Percentiles rank a stretch among this genome's conserved stretches.
Conservation (phyloP, 768 basidiomycete genomes). For the Trametes cingulata region DNA sequence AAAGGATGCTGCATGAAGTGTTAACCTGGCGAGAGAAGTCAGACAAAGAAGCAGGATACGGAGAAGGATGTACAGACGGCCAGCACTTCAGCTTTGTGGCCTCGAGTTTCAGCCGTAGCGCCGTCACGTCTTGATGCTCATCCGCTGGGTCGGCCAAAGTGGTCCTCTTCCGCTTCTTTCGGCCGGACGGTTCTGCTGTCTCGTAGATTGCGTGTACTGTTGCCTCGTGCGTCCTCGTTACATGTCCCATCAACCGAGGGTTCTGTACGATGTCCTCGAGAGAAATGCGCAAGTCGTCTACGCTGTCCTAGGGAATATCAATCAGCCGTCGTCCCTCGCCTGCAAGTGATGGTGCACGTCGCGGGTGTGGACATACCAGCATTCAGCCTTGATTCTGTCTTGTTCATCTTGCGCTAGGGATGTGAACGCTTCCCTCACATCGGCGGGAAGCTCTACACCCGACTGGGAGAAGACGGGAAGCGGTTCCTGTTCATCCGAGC, state of each 20-base stretch:
- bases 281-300: slow-evolving; percentile 49
- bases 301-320: slow-evolving; percentile 38
- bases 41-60: background rate
- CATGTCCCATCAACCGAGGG: slow-evolving; percentile 57
- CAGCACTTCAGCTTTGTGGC: slow-evolving; percentile 55
- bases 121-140: slow-evolving; percentile 47
- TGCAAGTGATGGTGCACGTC: no score
- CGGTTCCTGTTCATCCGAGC: background rate
- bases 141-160: slow-evolving; percentile 38
- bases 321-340: background rate
- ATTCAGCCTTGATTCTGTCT: slow-evolving; percentile 33
- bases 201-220: slow-evolving; percentile 40
- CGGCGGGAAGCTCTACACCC: background rate
- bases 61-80: slow-evolving; percentile 46
- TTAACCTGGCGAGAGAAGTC: slow-evolving; percentile 39
- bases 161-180: slow-evolving; percentile 40
- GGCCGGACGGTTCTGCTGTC: slow-evolving; percentile 35
- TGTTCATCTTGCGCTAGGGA: slow-evolving; percentile 17
- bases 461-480: slow-evolving; percentile 10
- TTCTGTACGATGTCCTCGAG: slow-evolving; percentile 52
- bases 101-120: slow-evolving; percentile 54
- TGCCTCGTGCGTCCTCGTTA: slow-evolving; percentile 54
- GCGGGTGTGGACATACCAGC: slow-evolving; percentile 32
- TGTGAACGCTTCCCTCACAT: slow-evolving; percentile 10
- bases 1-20: slow-evolving; percentile 56